Evolutionary conservation across 2,329 filamentous ascomycete species (phyloP), one percentile per base, ranked within the genome.

Genomic region (Beauveria scarabaeidicola): DNA sequence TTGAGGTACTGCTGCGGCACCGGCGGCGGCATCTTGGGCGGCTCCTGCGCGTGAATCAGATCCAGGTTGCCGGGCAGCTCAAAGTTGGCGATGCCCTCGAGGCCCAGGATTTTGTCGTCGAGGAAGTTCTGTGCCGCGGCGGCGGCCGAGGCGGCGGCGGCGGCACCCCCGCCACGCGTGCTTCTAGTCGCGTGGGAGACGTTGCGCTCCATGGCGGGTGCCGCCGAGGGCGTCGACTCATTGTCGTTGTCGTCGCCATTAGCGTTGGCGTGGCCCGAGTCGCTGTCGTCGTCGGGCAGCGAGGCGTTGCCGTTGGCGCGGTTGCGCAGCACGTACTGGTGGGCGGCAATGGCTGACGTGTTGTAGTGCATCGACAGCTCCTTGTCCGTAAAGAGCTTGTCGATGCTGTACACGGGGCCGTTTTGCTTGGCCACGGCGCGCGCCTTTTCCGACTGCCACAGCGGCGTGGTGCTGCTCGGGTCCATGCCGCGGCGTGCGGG

Each of bases 361-460:
- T 86, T 87, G 69, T 87, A 87, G 29, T 82, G 83, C 75, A 88
- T 79, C 5, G 81, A 78, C 32, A 88, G 77, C 72, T 88, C 85
- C 71, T 86, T 87, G 65, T 88, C 85, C 0, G 85, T 88, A 54
- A 88, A 88, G 41, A 88, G 79, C 74, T 87, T 87, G 66, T 88
- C 84, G 61, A 88, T 81, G 68, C 81, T 87, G 69, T 86, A 87
- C 1, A 84, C 73, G 0, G 83, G 79, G 9, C 82, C 84, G 21
- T 81, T 79, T 66, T 84, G 79, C 68, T 81, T 81, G 60, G 80
- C 74, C 58, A 76, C 74, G 60, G 75, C 73, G 64, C 78, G 76
- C 56, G 83, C 73, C 67, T 82, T 81, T 64, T 87, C 84, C 54
- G 77, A 81, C 67, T 83, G 81, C 83, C 84, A 87, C 25, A 86